Evolutionary conservation across 495 filamentous ascomycete genomes (phyloP).

Genomic region (Penicillium desertorum): DNA sequence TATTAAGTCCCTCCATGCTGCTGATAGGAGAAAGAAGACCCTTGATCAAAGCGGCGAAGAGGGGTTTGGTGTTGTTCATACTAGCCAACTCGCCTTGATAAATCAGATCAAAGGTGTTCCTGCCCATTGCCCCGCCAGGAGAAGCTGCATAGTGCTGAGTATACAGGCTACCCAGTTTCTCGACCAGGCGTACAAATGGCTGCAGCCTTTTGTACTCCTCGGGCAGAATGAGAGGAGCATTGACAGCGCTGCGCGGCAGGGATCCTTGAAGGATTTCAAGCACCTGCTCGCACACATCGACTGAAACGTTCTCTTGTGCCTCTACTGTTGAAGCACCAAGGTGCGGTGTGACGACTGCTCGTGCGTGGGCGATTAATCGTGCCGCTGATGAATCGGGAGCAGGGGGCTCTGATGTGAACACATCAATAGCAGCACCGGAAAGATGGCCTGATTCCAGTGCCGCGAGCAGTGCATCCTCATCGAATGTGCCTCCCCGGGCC

Average conservation of each 20-base stretch:
- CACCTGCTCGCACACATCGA: slow-evolving; percentile 75
- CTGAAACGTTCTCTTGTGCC: slow-evolving; percentile 72
- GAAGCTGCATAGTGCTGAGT: slow-evolving; percentile 63
- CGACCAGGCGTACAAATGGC: slow-evolving; percentile 65
- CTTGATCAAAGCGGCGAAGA: slow-evolving; percentile 69
- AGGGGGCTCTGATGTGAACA: slow-evolving; percentile 71
- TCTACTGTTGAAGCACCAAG: slow-evolving; percentile 73
- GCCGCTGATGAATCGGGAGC: slow-evolving; percentile 47
- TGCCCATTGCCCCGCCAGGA: slow-evolving; percentile 28
- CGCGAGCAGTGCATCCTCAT: slow-evolving; percentile 65
- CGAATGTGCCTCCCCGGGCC: slow-evolving; percentile 71
- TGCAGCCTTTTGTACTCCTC: slow-evolving; percentile 69
- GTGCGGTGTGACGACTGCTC: slow-evolving; percentile 68
- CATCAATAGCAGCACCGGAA: slow-evolving; percentile 71
- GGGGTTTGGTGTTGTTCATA: slow-evolving; percentile 63
- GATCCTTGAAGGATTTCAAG: slow-evolving; percentile 62
- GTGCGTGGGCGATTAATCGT: slow-evolving; percentile 58
- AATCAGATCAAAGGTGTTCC: slow-evolving; percentile 64
- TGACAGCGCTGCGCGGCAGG: slow-evolving; percentile 67
- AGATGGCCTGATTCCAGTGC: slow-evolving; percentile 67
- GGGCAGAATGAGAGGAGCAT: slow-evolving; percentile 69
- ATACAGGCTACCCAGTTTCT: slow-evolving; percentile 68
- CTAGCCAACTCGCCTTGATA: slow-evolving; percentile 65
- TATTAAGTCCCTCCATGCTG: slow-evolving; percentile 56
- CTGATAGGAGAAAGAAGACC: slow-evolving; percentile 61